These are phyloP conservation scores for Alternaria rosae DNA, from an alignment of 2,329 filamentous ascomycete genomes.

Conservation along the genomic window DNA sequence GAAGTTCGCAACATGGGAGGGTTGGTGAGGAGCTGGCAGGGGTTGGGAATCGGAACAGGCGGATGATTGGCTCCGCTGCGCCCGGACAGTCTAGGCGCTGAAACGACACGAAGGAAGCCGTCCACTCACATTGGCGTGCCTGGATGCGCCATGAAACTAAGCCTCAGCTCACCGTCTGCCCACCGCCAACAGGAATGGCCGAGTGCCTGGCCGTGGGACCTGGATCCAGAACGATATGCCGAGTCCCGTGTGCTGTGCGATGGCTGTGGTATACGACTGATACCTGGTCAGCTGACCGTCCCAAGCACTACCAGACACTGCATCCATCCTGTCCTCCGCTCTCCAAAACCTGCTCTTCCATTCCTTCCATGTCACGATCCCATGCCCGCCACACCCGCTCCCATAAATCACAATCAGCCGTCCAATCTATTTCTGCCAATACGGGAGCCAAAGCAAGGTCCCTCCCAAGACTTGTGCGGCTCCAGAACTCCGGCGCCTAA, in stretches of 20 bases:
- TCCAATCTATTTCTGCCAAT: not conserved
- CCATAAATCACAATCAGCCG: not conserved
- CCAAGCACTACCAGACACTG: not conserved
- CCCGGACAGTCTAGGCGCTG: constrained; percentile 24
- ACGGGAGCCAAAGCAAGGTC: not conserved
- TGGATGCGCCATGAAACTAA: constrained; percentile 38
- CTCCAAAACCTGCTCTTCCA: not conserved
- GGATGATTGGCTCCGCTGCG: constrained; percentile 26
- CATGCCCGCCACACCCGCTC: constrained; percentile 9
- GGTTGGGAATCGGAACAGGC: constrained; percentile 5
- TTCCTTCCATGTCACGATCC: not conserved
- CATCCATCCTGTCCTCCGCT: not conserved
- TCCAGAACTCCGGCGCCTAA: constrained; percentile 11
- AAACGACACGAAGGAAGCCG: constrained; percentile 25
- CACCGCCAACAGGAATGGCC: constrained; percentile 9
- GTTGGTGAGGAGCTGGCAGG: constrained; percentile 9
- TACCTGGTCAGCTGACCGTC: not conserved
- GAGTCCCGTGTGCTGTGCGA: not conserved
- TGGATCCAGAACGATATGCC: not conserved
- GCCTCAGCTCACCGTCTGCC: constrained; percentile 12
- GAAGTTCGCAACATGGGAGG: constrained; percentile 20
- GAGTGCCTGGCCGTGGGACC: not conserved
- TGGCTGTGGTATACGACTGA: not conserved
- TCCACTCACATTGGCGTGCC: constrained; percentile 34
- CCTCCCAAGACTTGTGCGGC: constrained; percentile 13